phyloP scores from a whole-genome alignment of 306 rosid genomes.

The Glycine tomentella region DNA sequence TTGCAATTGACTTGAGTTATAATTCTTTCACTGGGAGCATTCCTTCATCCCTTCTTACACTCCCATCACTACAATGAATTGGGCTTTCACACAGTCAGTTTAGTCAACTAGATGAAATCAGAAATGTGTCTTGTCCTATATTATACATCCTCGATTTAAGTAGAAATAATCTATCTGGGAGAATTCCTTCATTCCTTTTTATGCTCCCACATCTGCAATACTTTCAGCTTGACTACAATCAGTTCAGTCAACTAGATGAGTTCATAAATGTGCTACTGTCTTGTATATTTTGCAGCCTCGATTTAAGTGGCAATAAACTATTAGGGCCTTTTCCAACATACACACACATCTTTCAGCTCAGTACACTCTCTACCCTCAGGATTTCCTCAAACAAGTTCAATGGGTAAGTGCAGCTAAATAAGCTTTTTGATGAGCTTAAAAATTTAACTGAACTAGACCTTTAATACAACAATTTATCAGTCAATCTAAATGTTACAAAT shows the following conservation, averaged over 20 bases:
- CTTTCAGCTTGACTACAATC: constrained; percentile 32
- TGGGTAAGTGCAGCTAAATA: constrained; percentile 31
- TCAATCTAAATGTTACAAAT: background rate
- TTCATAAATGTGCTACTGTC: background rate
- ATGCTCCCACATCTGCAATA: background rate
- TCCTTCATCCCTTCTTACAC: background rate
- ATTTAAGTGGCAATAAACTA: constrained; percentile 54
- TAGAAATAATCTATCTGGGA: constrained; percentile 55
- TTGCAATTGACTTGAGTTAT: background rate
- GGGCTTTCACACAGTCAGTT: constrained; percentile 41
- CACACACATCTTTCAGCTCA: constrained; percentile 36
- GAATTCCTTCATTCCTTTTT: constrained; percentile 38
- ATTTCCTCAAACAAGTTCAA: constrained; percentile 61
- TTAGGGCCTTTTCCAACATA: constrained; percentile 53
- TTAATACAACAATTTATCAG: constrained; percentile 45
- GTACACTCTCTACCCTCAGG: constrained; percentile 29
- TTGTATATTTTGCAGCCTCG: constrained; percentile 40
- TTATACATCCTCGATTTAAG: constrained; percentile 54
- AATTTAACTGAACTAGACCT: constrained; percentile 56
- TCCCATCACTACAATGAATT: background rate
- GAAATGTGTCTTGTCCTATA: background rate
- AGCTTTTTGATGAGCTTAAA: background rate
- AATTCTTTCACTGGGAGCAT: constrained; percentile 46
- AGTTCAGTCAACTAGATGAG: constrained; percentile 37
- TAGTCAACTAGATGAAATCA: constrained; percentile 27